These are phyloP conservation scores for Candida qinlingensis DNA, from an alignment of 805 yeast genomes.

Conservation along the genomic window DNA sequence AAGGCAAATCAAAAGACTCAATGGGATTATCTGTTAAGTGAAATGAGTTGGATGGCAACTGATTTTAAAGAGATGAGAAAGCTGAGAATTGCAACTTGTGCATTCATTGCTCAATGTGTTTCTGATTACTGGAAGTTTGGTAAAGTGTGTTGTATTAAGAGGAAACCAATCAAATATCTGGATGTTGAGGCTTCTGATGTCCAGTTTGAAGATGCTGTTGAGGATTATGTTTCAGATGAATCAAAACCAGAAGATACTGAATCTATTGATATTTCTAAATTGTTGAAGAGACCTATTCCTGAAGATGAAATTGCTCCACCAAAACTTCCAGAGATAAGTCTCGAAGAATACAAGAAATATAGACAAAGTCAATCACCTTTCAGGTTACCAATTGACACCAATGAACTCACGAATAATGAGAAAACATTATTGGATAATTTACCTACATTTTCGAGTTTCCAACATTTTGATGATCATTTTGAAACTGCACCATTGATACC, in stretches of 20 bases:
- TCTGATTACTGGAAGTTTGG: slow-evolving; percentile 78
- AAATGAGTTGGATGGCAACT: slow-evolving; percentile 77
- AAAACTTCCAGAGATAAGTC: slow-evolving; percentile 26
- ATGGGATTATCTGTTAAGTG: slow-evolving; percentile 71
- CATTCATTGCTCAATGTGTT: slow-evolving; percentile 65
- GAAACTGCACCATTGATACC: slow-evolving; percentile 39
- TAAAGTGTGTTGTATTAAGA: slow-evolving; percentile 56
- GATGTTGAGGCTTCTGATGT: slow-evolving; percentile 12
- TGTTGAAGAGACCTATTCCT: slow-evolving; percentile 31
- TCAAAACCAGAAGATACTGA: slow-evolving; percentile 3
- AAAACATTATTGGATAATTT: slow-evolving; percentile 29
- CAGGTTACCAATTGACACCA: slow-evolving; percentile 27
- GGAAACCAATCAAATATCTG: slow-evolving; percentile 37
- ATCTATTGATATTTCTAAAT: slow-evolving; percentile 33
- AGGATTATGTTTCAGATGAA: slow-evolving; percentile 1
- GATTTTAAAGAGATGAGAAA: slow-evolving; percentile 71
- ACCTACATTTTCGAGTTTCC: slow-evolving; percentile 28
- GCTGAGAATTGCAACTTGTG: slow-evolving; percentile 65
- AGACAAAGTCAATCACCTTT: slow-evolving; percentile 23
- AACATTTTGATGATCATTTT: slow-evolving; percentile 26
- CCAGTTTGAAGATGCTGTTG: slow-evolving; percentile 1
- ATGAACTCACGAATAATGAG: slow-evolving; percentile 29
- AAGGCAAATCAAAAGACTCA: slow-evolving; percentile 39
- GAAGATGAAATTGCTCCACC: slow-evolving; percentile 27
- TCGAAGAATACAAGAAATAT: slow-evolving; percentile 23